Evolutionary conservation across 2,329 filamentous ascomycete species (phyloP).

Genomic region (Hymenoscyphus infarciens): DNA sequence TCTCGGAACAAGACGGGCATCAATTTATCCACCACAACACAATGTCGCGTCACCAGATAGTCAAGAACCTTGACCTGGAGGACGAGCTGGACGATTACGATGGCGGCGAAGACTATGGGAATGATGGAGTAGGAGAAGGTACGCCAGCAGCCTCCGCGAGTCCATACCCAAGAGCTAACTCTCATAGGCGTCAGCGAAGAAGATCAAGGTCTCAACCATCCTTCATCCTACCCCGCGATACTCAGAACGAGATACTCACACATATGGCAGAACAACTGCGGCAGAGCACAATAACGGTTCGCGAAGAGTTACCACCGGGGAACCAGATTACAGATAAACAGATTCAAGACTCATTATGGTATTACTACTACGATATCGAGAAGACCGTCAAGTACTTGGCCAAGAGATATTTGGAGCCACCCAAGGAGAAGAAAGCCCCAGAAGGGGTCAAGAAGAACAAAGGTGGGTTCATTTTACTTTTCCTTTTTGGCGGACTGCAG

Average conservation of each 20-base stretch:
- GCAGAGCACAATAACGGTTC: slow-evolving; percentile 63
- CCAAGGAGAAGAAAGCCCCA: slow-evolving; percentile 35
- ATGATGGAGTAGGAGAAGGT: slow-evolving; percentile 33
- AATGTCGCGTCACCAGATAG: slow-evolving; percentile 40
- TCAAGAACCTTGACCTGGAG: slow-evolving; percentile 39
- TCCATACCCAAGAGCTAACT: slow-evolving; percentile 12
- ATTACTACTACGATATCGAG: slow-evolving; percentile 91
- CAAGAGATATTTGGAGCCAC: slow-evolving; percentile 44
- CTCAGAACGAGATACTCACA: slow-evolving; percentile 8
- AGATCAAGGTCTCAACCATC: slow-evolving; percentile 32
- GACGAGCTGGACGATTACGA: slow-evolving; percentile 52
- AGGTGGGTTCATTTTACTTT: slow-evolving; percentile 33
- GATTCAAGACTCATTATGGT: slow-evolving; percentile 87
- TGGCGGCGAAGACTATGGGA: slow-evolving; percentile 43
- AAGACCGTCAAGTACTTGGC: slow-evolving; percentile 80
- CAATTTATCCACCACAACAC: slow-evolving; percentile 11
- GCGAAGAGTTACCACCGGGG: slow-evolving; percentile 56
- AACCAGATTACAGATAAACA: slow-evolving; percentile 58
- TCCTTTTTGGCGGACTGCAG: slow-evolving; percentile 8
- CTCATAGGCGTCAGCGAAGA: slow-evolving; percentile 34
- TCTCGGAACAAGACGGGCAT: not conserved
- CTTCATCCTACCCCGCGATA: slow-evolving; percentile 9
- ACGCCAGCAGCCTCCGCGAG: not conserved
- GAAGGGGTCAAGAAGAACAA: slow-evolving; percentile 33
- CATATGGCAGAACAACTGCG: slow-evolving; percentile 53